Conservation (phyloP, 495 filamentous ascomycete species). For the Penicillium antarcticum region DNA sequence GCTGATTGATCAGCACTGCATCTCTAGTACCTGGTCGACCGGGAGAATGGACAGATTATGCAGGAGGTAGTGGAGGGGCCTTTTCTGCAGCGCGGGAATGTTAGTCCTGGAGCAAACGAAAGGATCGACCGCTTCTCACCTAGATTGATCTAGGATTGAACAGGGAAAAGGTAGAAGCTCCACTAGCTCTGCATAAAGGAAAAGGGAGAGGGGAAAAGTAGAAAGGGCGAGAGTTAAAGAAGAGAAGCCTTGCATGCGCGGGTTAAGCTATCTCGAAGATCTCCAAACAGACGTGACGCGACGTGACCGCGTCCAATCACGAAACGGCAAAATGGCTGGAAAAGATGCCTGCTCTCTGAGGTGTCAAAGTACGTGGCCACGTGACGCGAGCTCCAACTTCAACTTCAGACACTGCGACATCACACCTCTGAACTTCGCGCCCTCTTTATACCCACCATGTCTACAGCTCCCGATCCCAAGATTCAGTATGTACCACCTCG, state of each 20-base stretch:
- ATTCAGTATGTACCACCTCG: constrained; percentile 59
- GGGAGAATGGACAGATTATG: constrained; percentile 28
- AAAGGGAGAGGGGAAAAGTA: constrained; percentile 24
- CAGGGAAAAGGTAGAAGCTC: constrained; percentile 9
- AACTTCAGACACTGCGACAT: background rate
- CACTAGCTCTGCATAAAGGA: constrained; percentile 15
- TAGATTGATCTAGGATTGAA: constrained; percentile 8
- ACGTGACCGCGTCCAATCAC: constrained; percentile 48
- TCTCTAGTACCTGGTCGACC: constrained; percentile 23
- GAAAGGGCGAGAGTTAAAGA: constrained; percentile 17
- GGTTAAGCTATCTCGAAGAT: constrained; percentile 32
- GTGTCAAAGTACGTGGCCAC: background rate
- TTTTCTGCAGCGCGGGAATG: constrained; percentile 27
- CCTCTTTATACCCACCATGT: constrained; percentile 35
- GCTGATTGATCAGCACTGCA: constrained; percentile 12
- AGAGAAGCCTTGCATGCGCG: constrained; percentile 43
- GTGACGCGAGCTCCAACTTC: constrained; percentile 1
- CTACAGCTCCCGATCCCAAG: constrained; percentile 58
- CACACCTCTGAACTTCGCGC: background rate
- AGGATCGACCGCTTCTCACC: constrained; percentile 15
- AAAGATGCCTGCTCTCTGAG: background rate
- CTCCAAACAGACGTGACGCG: constrained; percentile 42
- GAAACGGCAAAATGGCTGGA: constrained; percentile 9
- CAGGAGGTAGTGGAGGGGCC: constrained; percentile 17
- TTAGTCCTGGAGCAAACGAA: constrained; percentile 10